Evolutionary conservation across 257 asterid species (phyloP).

Genomic region (Solanum virginianum): DNA sequence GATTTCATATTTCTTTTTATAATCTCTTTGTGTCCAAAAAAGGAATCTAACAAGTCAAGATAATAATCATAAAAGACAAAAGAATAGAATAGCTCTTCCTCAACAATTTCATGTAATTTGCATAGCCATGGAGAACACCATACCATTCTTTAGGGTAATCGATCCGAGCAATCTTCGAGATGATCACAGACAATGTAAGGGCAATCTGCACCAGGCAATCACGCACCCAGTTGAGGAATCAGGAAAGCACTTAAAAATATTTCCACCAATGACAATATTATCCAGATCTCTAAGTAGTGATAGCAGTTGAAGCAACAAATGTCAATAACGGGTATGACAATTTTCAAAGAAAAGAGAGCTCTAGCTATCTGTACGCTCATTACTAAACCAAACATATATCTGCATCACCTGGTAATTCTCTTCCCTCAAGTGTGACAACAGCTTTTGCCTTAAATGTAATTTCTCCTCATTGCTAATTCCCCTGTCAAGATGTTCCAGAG

Average conservation of each 20-base stretch:
- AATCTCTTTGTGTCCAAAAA: not conserved
- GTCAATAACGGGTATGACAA: not conserved
- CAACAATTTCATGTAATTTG: not conserved
- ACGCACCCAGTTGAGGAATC: not conserved
- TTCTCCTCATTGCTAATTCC: slow-evolving; percentile 85
- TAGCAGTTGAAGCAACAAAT: not conserved
- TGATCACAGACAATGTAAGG: slow-evolving; percentile 72
- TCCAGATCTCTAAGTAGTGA: not conserved
- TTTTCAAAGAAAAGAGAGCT: not conserved
- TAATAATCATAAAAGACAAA: not conserved
- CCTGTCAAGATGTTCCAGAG: slow-evolving; percentile 32
- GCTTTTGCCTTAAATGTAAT: slow-evolving; percentile 66
- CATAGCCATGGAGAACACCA: slow-evolving; percentile 7
- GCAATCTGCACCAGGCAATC: slow-evolving; percentile 51
- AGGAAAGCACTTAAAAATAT: not conserved
- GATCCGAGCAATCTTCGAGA: slow-evolving; percentile 91
- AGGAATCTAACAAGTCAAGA: not conserved
- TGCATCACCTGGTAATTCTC: slow-evolving; percentile 73
- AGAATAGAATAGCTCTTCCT: not conserved
- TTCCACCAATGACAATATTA: not conserved
- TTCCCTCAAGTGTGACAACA: slow-evolving; percentile 78
- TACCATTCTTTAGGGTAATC: slow-evolving; percentile 99
- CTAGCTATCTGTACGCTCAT: not conserved
- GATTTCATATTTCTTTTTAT: not conserved
- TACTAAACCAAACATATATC: not conserved